Base-by-base conservation (phyloP, 768 basidiomycete species). In the Mrakia gelida region DNA sequence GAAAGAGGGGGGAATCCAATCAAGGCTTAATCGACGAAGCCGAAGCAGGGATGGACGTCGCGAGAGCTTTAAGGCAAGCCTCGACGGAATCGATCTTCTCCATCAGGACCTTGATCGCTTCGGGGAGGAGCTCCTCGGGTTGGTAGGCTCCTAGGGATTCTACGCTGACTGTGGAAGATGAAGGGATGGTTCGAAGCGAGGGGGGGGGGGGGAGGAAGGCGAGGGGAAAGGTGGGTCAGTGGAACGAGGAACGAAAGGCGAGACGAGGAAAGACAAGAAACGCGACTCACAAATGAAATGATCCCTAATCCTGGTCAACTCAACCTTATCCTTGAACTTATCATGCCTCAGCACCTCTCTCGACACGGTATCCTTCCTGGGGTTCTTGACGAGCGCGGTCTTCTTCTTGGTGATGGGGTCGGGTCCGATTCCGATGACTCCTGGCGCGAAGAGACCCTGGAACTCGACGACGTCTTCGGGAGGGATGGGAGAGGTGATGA, bases 281-380 rank as follows among this genome's bases (percentile, higher is more conserved):
- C 75, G 3, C 49, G 56, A 86, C 93, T 81, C 81, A 95, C 96
- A 98, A 75, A 98, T 88, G 85, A 97, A 98, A 85, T 91, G 92
- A 86, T 98, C 95, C 73, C 94, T 87, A 67, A 97, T 90, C 11
- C 97, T 88, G 75, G 90, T 90, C 73, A 99, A 87, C 83, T 92
- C 88, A 5, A 96, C 94, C 71, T 87, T 89, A 61, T 89, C 93
- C 54, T 89, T 88, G 80, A 98, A 97, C 84, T 98, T 95, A 0
- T 91, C 90, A 84, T 98, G 92, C 80, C 96, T 89, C 63, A 97
- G 87, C 2, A 95, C 95, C 85, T 98, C 95, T 65, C 97, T 87
- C 80, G 90, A 93, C 82, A 99, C 92, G 4, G 90, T 92, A 82
- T 99, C 97, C 77, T 90, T 90, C 45, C 95, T 88, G 28, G 87